Evolutionary conservation across 2,329 filamentous ascomycete species (phyloP).

Genomic region (Rutstroemia sp.): DNA sequence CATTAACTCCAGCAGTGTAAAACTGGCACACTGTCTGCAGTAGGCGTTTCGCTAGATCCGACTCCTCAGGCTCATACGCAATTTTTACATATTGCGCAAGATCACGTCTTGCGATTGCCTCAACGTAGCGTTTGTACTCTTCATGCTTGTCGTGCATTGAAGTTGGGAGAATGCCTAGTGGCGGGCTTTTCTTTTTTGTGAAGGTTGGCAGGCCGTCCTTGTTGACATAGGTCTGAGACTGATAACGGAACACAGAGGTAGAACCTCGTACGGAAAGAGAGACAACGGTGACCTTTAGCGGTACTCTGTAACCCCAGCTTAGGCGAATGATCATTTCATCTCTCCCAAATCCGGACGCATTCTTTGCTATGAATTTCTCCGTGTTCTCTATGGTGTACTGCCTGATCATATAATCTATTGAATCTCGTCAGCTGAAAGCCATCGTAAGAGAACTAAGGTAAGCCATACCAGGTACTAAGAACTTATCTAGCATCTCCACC

Average conservation of each 20-base stretch:
- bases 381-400: slow-evolving; percentile 25
- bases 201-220: slow-evolving; percentile 12
- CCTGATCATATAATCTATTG: slow-evolving; percentile 22
- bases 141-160: slow-evolving; percentile 25
- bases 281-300: slow-evolving; percentile 23
- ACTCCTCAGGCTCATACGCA: slow-evolving; percentile 23
- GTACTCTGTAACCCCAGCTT: slow-evolving; percentile 24
- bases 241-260: slow-evolving; percentile 21
- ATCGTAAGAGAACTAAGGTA: background rate
- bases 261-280: slow-evolving; percentile 18
- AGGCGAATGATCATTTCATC: slow-evolving; percentile 19
- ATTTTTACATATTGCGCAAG: slow-evolving; percentile 17
- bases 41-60: slow-evolving; percentile 21
- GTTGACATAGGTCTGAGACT: slow-evolving; percentile 13
- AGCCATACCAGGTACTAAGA: slow-evolving; percentile 25
- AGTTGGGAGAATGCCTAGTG: slow-evolving; percentile 24
- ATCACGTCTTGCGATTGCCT: slow-evolving; percentile 21
- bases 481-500: slow-evolving; percentile 23
- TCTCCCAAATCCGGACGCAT: slow-evolving; percentile 24
- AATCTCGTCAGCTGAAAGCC: slow-evolving; percentile 7
- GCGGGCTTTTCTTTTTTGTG: slow-evolving; percentile 22
- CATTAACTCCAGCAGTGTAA: slow-evolving; percentile 17
- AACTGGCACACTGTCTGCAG: slow-evolving; percentile 19
- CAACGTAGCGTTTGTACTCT: slow-evolving; percentile 22
- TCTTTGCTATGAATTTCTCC: slow-evolving; percentile 22